Percentiles rank a stretch among this genome's conserved stretches.
phyloP scores from a whole-genome alignment of 2,329 filamentous ascomycete species.

The Pestalotiopsis fici region DNA sequence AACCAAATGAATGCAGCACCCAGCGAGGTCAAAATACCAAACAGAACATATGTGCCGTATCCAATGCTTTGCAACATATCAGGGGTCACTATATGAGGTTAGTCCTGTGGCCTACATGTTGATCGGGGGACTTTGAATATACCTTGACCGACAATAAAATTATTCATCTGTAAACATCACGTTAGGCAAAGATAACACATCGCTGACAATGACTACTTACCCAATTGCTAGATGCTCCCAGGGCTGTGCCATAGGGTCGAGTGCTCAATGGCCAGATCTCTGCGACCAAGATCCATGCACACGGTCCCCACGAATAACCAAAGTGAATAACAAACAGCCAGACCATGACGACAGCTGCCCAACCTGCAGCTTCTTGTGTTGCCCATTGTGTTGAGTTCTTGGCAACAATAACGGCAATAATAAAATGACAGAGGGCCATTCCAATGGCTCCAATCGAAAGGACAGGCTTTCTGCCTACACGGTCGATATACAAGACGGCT shows the following conservation, averaged over 20 bases:
- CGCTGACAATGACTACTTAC: conserved; percentile 39
- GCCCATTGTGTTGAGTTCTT: conserved; percentile 61
- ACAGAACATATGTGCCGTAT: conserved; percentile 74
- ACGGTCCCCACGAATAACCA: conserved; percentile 75
- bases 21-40: conserved; percentile 63
- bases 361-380: conserved; percentile 62
- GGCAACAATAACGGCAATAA: conserved; percentile 70
- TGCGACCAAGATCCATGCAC: conserved; percentile 72
- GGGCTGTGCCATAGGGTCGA: conserved; percentile 69
- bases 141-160: conserved; percentile 63
- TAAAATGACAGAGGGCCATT: conserved; percentile 71
- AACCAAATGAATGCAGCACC: conserved; percentile 65
- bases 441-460: conserved; percentile 66
- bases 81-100: conserved; percentile 53
- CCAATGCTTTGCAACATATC: conserved; percentile 65
- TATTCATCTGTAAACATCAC: conserved; percentile 39
- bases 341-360: conserved; percentile 68
- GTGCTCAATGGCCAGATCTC: conserved; percentile 75
- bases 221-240: conserved; percentile 68
- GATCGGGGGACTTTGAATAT: no score
- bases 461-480: conserved; percentile 62
- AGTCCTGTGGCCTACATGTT: not conserved
- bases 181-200: not conserved
- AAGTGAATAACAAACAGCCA: conserved; percentile 78
- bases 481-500: conserved; percentile 66